A percentile compares a stretch with the other conserved stretches of the same genome.
Evolutionary conservation across 805 yeast genomes (phyloP).

Genomic region (Kazachstania africana): DNA sequence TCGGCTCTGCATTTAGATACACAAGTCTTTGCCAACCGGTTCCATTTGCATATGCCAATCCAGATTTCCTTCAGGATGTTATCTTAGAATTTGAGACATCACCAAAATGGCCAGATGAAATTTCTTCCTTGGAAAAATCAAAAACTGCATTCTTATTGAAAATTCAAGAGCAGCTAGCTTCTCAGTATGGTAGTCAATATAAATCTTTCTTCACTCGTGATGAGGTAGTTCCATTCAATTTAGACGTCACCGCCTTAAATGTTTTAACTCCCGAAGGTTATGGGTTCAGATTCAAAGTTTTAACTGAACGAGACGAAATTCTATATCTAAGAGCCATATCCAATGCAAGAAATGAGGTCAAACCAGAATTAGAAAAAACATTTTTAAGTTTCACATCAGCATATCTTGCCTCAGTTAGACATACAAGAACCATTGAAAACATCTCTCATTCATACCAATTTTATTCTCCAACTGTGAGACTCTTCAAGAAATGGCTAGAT

Average conservation of each 20-base stretch:
- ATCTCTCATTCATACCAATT: constrained; percentile 60
- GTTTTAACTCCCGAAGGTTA: constrained; percentile 81
- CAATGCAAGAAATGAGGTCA: constrained; percentile 49
- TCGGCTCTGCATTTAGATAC: constrained; percentile 63
- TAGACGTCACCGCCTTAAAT: constrained; percentile 44
- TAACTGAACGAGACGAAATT: constrained; percentile 75
- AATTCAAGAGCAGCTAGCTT: constrained; percentile 37
- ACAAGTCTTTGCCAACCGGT: constrained; percentile 71
- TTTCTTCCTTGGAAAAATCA: constrained; percentile 72
- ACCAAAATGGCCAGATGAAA: constrained; percentile 91
- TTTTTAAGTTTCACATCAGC: constrained; percentile 52
- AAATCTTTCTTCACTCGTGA: constrained; percentile 55
- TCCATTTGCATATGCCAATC: constrained; percentile 65
- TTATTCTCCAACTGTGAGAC: constrained; percentile 68
- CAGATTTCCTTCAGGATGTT: constrained; percentile 70
- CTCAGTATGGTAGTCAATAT: constrained; percentile 42
- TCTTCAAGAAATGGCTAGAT: constrained; percentile 85
- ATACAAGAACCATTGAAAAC: constrained; percentile 66
- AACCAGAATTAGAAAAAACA: constrained; percentile 45
- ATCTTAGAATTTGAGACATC: constrained; percentile 83
- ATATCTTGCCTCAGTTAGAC: constrained; percentile 60
- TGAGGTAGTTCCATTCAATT: constrained; percentile 52
- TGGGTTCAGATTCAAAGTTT: constrained; percentile 67
- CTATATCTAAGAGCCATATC: constrained; percentile 62
- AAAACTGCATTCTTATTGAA: constrained; percentile 82